Evolutionary conservation across 169 alveolate genomes (phyloP).

Genomic region (Cryptosporidium ryanae): DNA sequence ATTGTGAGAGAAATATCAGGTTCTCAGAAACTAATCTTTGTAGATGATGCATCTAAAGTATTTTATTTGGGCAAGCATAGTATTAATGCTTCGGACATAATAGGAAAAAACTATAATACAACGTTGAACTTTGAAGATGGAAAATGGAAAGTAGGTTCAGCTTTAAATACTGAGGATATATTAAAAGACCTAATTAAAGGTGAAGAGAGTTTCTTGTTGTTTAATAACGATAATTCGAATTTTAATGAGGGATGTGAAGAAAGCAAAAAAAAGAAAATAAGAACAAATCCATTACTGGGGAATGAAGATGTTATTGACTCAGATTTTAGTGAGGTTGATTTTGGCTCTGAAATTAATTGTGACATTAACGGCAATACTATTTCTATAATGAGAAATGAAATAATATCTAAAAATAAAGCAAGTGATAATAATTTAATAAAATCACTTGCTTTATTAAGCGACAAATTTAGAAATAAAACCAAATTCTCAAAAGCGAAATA

Average conservation of each 20-base stretch:
- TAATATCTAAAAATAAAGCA: slow-evolving; percentile 12
- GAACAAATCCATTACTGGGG: slow-evolving; percentile 27
- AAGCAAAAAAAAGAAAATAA: slow-evolving; percentile 8
- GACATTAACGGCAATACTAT: slow-evolving; percentile 7
- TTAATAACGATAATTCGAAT: neutral
- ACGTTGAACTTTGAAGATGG: slow-evolving; percentile 57
- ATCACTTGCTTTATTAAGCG: slow-evolving; percentile 47
- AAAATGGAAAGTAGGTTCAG: slow-evolving; percentile 51
- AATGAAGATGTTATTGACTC: slow-evolving; percentile 19
- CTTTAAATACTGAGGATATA: slow-evolving; percentile 41
- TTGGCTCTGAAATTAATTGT: neutral
- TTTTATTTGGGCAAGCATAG: slow-evolving; percentile 48
- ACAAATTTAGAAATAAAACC: slow-evolving; percentile 46
- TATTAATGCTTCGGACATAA: slow-evolving; percentile 59
- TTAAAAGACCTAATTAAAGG: slow-evolving; percentile 24
- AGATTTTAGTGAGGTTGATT: neutral
- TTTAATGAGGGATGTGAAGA: neutral
- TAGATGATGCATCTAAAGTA: slow-evolving; percentile 4
- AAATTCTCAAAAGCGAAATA: slow-evolving; percentile 61
- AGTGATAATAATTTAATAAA: slow-evolving; percentile 41
- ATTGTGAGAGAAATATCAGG: slow-evolving; percentile 56
- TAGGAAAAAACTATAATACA: slow-evolving; percentile 47
- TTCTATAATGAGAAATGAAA: slow-evolving; percentile 40
- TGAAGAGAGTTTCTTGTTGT: slow-evolving; percentile 27
- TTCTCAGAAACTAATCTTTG: slow-evolving; percentile 41